Conservation (phyloP, 805 yeast species). For the Blastobotrys attinorum region DNA sequence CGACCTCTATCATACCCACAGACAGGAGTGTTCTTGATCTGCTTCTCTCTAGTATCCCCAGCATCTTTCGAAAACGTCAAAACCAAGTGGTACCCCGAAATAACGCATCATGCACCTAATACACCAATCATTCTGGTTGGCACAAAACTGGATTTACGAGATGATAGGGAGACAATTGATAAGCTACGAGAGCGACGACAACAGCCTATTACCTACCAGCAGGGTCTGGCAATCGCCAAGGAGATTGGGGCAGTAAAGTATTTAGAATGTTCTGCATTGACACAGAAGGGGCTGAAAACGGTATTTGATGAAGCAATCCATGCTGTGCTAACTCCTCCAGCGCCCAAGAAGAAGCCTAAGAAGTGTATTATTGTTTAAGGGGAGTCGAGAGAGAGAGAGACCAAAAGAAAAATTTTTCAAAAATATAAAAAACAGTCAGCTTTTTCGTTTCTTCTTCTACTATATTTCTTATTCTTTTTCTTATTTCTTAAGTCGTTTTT, state of each 20-base stretch:
- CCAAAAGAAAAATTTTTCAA: no score
- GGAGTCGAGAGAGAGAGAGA: no score
- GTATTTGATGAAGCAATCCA: slow-evolving; percentile 79
- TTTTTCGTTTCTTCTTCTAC: background rate
- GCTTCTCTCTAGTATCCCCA: slow-evolving; percentile 79
- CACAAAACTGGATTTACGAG: slow-evolving; percentile 81
- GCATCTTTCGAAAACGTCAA: slow-evolving; percentile 73
- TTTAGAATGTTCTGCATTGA: slow-evolving; percentile 84
- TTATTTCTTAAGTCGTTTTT: background rate
- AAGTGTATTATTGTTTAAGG: slow-evolving; percentile 42
- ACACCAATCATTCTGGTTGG: slow-evolving; percentile 69
- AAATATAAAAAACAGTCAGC: no score
- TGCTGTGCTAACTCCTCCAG: slow-evolving; percentile 40
- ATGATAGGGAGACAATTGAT: slow-evolving; percentile 66
- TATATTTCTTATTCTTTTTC: no score
- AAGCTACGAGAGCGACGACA: slow-evolving; percentile 50
- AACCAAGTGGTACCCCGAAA: slow-evolving; percentile 81
- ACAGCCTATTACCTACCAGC: slow-evolving; percentile 52
- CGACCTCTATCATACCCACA: slow-evolving; percentile 89
- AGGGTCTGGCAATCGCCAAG: slow-evolving; percentile 60
- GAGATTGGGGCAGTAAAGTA: slow-evolving; percentile 67
- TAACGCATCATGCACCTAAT: slow-evolving; percentile 72
- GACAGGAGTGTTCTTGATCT: slow-evolving; percentile 78
- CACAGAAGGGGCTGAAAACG: slow-evolving; percentile 78
- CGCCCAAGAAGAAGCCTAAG: slow-evolving; percentile 37